These are phyloP conservation scores for Sorghum bicolor DNA, from an alignment of 176 grass and related monocot genomes.

Conservation along the genomic window Sorghum_bicolor_NCBIv3 NC_012873.2:4687501-4688000, in stretches of 20 bases:
- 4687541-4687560: neutral
- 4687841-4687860: conserved; percentile 96
- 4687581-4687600: too few species aligned
- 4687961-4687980: conserved; percentile 91
- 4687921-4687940: conserved; percentile 17
- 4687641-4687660: neutral
- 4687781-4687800: conserved; percentile 94
- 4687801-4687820: conserved; percentile 93
- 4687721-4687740: conserved; percentile 6
- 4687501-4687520: neutral
- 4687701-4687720: neutral
- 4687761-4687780: conserved; percentile 34
- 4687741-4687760: conserved; percentile 23
- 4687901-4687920: conserved; percentile 15
- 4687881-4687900: conserved; percentile 21
- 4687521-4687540: too few species aligned
- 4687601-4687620: too few species aligned
- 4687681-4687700: neutral
- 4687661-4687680: neutral
- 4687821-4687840: conserved; percentile 91
- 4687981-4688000: conserved; percentile 92
- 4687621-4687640: neutral
- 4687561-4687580: neutral
- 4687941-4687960: conserved; percentile 39
- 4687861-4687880: conserved; percentile 72